Conservation (phyloP, 2,329 filamentous ascomycete species). For the Penicillium sp. region DNA sequence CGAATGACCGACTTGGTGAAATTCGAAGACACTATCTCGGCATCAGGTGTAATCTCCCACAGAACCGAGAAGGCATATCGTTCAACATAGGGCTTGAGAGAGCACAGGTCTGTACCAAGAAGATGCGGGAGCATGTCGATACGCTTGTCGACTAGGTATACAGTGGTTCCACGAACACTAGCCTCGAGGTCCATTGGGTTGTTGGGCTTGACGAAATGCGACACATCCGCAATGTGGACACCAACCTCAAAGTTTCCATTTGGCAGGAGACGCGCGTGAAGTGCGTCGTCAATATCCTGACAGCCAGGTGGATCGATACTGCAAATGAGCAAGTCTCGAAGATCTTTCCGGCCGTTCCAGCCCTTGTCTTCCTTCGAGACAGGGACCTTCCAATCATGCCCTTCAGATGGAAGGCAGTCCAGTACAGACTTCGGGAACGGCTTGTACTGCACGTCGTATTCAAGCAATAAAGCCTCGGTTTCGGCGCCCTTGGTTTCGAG, state of each 20-base stretch:
- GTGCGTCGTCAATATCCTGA: constrained; percentile 96
- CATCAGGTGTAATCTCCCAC: constrained; percentile 84
- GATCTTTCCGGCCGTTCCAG: constrained; percentile 81
- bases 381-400: constrained; percentile 92
- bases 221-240: constrained; percentile 99
- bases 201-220: constrained; percentile 94
- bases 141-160: constrained; percentile 97
- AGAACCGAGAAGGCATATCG: constrained; percentile 81
- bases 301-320: constrained; percentile 96
- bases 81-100: constrained; percentile 96
- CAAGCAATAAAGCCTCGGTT: constrained; percentile 88
- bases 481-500: constrained; percentile 96
- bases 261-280: constrained; percentile 79
- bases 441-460: constrained; percentile 96
- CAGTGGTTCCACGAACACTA: constrained; percentile 88
- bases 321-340: constrained; percentile 84
- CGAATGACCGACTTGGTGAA: constrained; percentile 99
- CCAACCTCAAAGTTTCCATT: constrained; percentile 96
- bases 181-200: constrained; percentile 97
- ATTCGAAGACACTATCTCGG: constrained; percentile 77
- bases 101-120: constrained; percentile 93
- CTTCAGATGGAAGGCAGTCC: constrained; percentile 86
- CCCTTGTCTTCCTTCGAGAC: constrained; percentile 74
- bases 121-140: constrained; percentile 99
- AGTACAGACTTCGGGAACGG: constrained; percentile 95